These are phyloP conservation scores for Xylaria intraflava DNA, from an alignment of 495 filamentous ascomycete species.

Conservation along the genomic window DNA sequence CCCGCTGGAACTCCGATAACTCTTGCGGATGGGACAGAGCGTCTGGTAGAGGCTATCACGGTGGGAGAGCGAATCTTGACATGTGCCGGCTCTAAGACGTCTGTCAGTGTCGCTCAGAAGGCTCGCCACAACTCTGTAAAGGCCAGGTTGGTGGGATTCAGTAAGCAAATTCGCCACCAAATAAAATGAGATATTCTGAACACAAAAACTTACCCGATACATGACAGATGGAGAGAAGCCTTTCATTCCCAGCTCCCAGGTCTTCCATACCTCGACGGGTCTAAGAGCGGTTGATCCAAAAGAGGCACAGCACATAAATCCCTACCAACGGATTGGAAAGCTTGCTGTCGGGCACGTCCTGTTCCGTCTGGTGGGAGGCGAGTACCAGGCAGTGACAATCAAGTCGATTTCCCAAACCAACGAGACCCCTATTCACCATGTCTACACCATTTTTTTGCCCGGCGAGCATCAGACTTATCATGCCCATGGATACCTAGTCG, in stretches of 20 bases:
- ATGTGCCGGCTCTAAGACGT: neutral
- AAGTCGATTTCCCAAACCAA: neutral
- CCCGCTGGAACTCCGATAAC: neutral
- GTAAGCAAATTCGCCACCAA: neutral
- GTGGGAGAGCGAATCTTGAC: neutral
- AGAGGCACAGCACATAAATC: neutral
- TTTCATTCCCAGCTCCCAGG: neutral
- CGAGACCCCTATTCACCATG: neutral
- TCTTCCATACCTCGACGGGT: neutral
- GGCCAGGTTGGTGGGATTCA: neutral
- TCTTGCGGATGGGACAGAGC: neutral
- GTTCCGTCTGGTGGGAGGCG: neutral
- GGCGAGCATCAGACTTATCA: neutral
- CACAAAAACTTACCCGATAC: neutral
- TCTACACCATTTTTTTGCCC: neutral
- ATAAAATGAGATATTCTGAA: no score
- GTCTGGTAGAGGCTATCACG: neutral
- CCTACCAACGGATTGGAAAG: neutral
- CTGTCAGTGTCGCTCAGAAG: neutral
- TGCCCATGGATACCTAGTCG: neutral
- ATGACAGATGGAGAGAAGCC: neutral
- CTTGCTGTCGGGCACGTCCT: neutral
- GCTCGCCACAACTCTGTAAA: neutral
- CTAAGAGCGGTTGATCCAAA: neutral
- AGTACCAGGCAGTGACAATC: neutral